Evolutionary conservation across 2,329 filamentous ascomycete genomes (phyloP).

Genomic region (Aspergillus niger): DNA sequence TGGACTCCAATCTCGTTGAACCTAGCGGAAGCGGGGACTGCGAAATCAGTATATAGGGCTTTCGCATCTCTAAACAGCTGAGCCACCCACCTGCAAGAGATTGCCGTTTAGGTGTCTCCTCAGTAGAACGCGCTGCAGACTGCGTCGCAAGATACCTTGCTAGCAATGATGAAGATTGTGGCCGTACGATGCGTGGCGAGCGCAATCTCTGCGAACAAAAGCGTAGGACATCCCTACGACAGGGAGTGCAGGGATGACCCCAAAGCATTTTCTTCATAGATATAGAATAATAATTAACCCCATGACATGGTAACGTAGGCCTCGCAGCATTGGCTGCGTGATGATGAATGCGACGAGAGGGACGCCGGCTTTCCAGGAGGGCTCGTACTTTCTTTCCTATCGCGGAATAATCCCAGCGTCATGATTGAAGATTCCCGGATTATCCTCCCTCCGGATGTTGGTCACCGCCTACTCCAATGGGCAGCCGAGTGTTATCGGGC

Average conservation of each 20-base stretch:
- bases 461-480: slow-evolving; percentile 18
- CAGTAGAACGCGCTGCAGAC: slow-evolving; percentile 14
- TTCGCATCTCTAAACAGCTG: neutral
- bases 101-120: slow-evolving; percentile 9
- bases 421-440: slow-evolving; percentile 16
- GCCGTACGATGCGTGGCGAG: slow-evolving; percentile 19
- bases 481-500: slow-evolving; percentile 11
- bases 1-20: slow-evolving; percentile 95
- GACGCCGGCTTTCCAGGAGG: slow-evolving; percentile 5
- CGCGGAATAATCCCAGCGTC: slow-evolving; percentile 17
- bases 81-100: slow-evolving; percentile 33
- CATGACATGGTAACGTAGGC: slow-evolving; percentile 26
- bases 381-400: slow-evolving; percentile 23
- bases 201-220: slow-evolving; percentile 30
- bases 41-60: slow-evolving; percentile 18
- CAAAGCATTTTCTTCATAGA: slow-evolving; percentile 27
- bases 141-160: slow-evolving; percentile 18
- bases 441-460: slow-evolving; percentile 8
- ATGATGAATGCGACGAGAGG: slow-evolving; percentile 2
- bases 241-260: slow-evolving; percentile 33
- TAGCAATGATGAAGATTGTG: slow-evolving; percentile 17
- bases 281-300: slow-evolving; percentile 1
- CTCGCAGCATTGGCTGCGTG: slow-evolving; percentile 22
- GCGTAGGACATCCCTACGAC: slow-evolving; percentile 32
- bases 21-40: slow-evolving; percentile 58